Evolutionary conservation across 75 land plant genomes (phyloP).

Genomic region (Cryptomeria japonica): DNA sequence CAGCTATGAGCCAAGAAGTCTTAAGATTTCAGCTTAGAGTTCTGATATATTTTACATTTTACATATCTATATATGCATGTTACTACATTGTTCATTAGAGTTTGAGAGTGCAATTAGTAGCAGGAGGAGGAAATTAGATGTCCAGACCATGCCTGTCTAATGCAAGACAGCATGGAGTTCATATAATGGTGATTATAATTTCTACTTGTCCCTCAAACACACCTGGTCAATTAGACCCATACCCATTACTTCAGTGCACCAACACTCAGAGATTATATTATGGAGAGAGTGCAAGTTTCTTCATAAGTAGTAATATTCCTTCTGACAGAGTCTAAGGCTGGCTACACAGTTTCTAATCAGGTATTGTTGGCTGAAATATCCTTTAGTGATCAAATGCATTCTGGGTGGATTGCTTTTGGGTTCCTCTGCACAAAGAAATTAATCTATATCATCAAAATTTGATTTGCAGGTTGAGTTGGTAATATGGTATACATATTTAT

Average conservation of each 20-base stretch:
- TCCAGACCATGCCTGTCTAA: neutral
- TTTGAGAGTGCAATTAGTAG: neutral
- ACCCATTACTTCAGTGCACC: neutral
- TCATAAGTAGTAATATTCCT: neutral
- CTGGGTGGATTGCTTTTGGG: neutral
- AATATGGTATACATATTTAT: neutral
- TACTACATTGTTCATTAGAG: neutral
- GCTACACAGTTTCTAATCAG: neutral
- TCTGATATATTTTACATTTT: neutral
- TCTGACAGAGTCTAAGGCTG: neutral
- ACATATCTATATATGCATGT: conserved; percentile 4
- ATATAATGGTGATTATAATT: neutral
- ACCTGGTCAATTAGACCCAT: neutral
- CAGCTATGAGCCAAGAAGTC: neutral
- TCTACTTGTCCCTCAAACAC: neutral
- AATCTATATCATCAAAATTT: neutral
- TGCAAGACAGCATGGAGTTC: neutral
- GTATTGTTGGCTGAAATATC: neutral
- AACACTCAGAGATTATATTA: neutral
- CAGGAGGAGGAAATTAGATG: neutral
- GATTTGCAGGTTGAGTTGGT: neutral
- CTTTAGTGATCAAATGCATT: neutral
- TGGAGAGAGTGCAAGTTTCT: neutral
- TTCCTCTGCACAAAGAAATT: neutral
- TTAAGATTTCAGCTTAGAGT: neutral